These are phyloP conservation scores for Candida tetrigidarum DNA, from an alignment of 1,139 yeast genomes.

Conservation along the genomic window DNA sequence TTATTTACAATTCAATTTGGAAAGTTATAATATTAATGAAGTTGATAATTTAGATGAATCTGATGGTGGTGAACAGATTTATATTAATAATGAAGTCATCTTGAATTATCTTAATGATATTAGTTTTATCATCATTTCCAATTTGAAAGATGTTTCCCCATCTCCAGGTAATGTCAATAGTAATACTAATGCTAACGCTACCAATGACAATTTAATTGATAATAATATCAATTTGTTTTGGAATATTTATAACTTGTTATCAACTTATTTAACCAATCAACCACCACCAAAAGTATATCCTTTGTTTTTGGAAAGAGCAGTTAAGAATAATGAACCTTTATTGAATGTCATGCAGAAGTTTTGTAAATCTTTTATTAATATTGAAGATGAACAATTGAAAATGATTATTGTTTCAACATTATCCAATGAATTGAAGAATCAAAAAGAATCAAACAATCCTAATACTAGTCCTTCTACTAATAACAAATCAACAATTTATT, in stretches of 20 bases:
- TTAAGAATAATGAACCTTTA: conserved; percentile 23
- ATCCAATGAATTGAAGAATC: conserved; percentile 45
- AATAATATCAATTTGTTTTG: conserved; percentile 39
- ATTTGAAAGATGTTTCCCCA: conserved; percentile 22
- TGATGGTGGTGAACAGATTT: conserved; percentile 16
- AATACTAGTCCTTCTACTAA: no score
- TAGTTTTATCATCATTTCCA: conserved; percentile 35
- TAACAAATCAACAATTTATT: conserved; percentile 26
- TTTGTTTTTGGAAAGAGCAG: conserved; percentile 32
- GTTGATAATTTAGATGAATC: conserved; percentile 5
- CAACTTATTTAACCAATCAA: conserved; percentile 38
- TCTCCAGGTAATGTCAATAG: no score
- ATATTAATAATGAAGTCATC: conserved; percentile 38
- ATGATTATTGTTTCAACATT: conserved; percentile 42
- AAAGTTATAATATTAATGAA: conserved; percentile 13
- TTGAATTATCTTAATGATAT: conserved; percentile 53
- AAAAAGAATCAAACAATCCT: conserved; percentile 25
- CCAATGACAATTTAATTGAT: conserved; percentile 25
- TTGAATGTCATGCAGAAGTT: conserved; percentile 29
- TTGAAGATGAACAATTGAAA: conserved; percentile 31
- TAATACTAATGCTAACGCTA: not conserved
- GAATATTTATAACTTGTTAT: conserved; percentile 46
- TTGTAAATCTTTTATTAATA: conserved; percentile 28
- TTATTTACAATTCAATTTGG: conserved; percentile 33
- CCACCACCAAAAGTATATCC: conserved; percentile 36